Evolutionary conservation across 768 basidiomycete genomes (phyloP).

Genomic region (Xerocomellus amylosporus): DNA sequence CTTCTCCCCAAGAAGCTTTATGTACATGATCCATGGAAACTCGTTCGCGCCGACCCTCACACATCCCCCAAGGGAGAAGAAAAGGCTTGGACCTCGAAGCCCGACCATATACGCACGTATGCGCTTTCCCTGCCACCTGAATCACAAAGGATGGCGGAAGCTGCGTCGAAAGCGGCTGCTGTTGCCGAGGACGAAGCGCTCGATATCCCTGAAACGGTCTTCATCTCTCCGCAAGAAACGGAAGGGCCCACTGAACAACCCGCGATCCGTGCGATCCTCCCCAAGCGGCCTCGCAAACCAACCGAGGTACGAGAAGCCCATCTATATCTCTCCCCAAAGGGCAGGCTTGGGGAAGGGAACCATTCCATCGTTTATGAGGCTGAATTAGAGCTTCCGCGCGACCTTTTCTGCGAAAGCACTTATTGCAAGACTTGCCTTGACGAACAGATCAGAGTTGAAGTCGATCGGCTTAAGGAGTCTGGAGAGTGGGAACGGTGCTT

Average conservation of each 20-base stretch:
- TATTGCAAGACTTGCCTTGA: conserved; percentile 41
- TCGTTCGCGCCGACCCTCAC: conserved; percentile 11
- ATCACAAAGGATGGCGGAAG: conserved; percentile 5
- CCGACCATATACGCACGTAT: conserved; percentile 30
- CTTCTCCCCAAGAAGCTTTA: conserved; percentile 41
- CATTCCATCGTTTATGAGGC: conserved; percentile 52
- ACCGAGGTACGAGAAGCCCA: conserved; percentile 40
- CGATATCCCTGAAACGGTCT: conserved; percentile 5
- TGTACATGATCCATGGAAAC: conserved; percentile 43
- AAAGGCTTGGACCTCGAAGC: conserved; percentile 25
- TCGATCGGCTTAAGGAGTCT: conserved; percentile 11
- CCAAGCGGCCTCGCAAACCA: conserved; percentile 23
- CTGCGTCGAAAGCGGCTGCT: conserved; percentile 5
- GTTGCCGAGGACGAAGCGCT: conserved; percentile 4
- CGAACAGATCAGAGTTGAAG: conserved; percentile 27
- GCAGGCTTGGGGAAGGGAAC: conserved; percentile 42
- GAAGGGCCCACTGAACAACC: conserved; percentile 26
- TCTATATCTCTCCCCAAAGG: conserved; percentile 42
- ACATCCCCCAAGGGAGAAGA: neutral
- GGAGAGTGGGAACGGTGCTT: conserved; percentile 14
- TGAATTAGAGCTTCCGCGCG: conserved; percentile 49
- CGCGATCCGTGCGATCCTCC: conserved; percentile 28
- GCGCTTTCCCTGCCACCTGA: conserved; percentile 21
- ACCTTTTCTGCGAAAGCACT: conserved; percentile 34
- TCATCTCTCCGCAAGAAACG: conserved; percentile 19